These are phyloP conservation scores for Backusella luteola DNA, from an alignment of 192 early-diverging fungal species.

Conservation along the genomic window DNA sequence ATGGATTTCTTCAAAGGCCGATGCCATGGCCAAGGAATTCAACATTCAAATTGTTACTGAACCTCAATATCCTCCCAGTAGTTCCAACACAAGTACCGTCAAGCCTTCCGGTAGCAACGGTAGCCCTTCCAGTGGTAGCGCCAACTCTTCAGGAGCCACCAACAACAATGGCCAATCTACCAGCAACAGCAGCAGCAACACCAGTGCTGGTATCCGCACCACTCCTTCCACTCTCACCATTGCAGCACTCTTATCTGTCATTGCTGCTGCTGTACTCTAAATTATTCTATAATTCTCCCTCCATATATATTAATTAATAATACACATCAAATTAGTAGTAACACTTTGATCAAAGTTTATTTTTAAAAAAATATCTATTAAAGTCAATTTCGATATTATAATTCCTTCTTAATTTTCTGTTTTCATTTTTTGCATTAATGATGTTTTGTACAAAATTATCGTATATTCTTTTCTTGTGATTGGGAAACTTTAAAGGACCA, in stretches of 20 bases:
- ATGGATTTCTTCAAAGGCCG: slow-evolving; percentile 38
- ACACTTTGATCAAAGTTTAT: not conserved
- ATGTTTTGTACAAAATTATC: not conserved
- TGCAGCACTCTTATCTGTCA: not conserved
- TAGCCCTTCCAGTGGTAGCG: not conserved
- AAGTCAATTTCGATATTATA: not conserved
- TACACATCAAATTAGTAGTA: not conserved
- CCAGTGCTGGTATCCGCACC: not conserved
- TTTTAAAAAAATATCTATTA: not conserved
- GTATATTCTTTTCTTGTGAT: not conserved
- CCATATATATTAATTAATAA: not conserved
- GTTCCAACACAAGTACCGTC: not conserved
- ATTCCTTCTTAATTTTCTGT: not conserved
- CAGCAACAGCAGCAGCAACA: no score
- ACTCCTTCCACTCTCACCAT: slow-evolving; percentile 4
- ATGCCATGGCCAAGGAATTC: slow-evolving; percentile 23
- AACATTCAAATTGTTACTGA: slow-evolving; percentile 13
- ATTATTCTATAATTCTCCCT: not conserved
- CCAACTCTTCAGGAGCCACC: not conserved
- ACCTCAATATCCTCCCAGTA: not conserved
- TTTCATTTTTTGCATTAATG: not conserved
- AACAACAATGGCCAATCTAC: not conserved
- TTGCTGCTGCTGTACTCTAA: slow-evolving; percentile 5
- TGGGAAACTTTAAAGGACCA: not conserved
- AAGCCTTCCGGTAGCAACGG: slow-evolving; percentile 2